Base-by-base conservation (phyloP, 208 protist genomes). In the Leishmania arabica region DNA sequence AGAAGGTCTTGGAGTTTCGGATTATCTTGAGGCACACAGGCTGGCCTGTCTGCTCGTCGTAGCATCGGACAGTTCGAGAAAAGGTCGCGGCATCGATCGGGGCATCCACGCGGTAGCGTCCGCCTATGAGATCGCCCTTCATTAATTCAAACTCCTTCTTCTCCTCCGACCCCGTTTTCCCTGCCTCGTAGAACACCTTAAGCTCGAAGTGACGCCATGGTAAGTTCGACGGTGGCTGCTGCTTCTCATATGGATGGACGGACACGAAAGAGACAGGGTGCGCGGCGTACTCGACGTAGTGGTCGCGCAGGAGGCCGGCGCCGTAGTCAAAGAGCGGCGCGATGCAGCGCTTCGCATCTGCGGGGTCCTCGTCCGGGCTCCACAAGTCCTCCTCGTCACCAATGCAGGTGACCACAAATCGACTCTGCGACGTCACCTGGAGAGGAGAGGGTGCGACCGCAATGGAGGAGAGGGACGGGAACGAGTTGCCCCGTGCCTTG, bases 11-110 rank as follows among this genome's bases (percentile, higher is more conserved):
- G 27, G 89, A 94, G 83, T 98, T 98, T 75, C 96, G 96, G 73
- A 99, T 98, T 45, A 99, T 92, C 81, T 99, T 99, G n/a, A 99
- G 84, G 80, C 96, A 98, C 6, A 98, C 90, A 71, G 88, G 47
- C 56, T 82, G 54, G 34, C 89, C 83, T 45, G 86, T 80, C 70
- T 83, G 75, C 76, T 92, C 71, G 82, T 99, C 96, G 69, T 95
- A 64, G 77, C 93, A 96, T 70, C 93, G 89, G 69, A 97, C 89
- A 3, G 95, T 94, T 34, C 88, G 90, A 9, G 90, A 96, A 78
- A 98, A 98, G 54, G 96, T 91, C 45, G 96, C 97, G 24, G 92
- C 90, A 76, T 97, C 96, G 11, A 98, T 70, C 60, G 90, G 94
- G 71, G 93, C 88, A 40, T 96, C 74, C 17, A 99, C 90, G 75